These are phyloP conservation scores for Cyclocybe aegerita DNA, from an alignment of 768 basidiomycete genomes.

Conservation along the genomic window DNA sequence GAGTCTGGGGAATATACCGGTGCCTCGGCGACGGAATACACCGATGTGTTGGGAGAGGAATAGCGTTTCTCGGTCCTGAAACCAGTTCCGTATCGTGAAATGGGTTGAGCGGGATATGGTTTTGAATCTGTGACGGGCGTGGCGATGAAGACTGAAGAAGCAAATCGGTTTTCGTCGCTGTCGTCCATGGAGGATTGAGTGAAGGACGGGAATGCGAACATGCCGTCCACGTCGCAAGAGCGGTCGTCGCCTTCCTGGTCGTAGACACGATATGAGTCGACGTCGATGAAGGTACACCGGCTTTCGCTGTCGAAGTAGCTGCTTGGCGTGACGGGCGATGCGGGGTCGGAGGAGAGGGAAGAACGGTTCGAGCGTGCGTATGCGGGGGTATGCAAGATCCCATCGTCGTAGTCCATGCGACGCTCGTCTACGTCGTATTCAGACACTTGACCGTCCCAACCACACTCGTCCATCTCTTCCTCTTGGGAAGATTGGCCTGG, in stretches of 20 bases:
- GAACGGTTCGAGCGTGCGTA: slow-evolving; percentile 14
- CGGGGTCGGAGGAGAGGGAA: slow-evolving; percentile 18
- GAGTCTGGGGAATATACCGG: slow-evolving; percentile 7
- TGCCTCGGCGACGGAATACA: slow-evolving; percentile 19
- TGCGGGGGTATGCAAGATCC: slow-evolving; percentile 5
- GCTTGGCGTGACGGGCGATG: slow-evolving; percentile 19
- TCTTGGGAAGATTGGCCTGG: slow-evolving; percentile 10
- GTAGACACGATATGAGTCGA: slow-evolving; percentile 10
- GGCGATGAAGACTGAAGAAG: slow-evolving; percentile 22
- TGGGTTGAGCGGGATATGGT: slow-evolving; percentile 14
- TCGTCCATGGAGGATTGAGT: slow-evolving; percentile 9
- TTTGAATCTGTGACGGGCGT: slow-evolving; percentile 19
- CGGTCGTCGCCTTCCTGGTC: slow-evolving; percentile 5
- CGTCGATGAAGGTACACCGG: slow-evolving; percentile 3
- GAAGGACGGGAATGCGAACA: slow-evolving; percentile 8
- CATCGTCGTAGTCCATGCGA: slow-evolving; percentile 14
- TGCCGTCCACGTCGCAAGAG: slow-evolving; percentile 12
- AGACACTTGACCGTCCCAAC: slow-evolving; percentile 9
- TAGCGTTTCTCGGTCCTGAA: slow-evolving; percentile 22
- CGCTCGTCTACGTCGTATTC: slow-evolving; percentile 5
- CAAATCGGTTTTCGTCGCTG: slow-evolving; percentile 21
- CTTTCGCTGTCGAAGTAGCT: slow-evolving; percentile 3
- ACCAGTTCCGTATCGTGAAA: slow-evolving; percentile 12
- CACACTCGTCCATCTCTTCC: slow-evolving; percentile 3
- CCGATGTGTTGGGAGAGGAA: slow-evolving; percentile 25